phyloP scores from a whole-genome alignment of 208 protist genomes.

The Trypanosoma mega region DNA sequence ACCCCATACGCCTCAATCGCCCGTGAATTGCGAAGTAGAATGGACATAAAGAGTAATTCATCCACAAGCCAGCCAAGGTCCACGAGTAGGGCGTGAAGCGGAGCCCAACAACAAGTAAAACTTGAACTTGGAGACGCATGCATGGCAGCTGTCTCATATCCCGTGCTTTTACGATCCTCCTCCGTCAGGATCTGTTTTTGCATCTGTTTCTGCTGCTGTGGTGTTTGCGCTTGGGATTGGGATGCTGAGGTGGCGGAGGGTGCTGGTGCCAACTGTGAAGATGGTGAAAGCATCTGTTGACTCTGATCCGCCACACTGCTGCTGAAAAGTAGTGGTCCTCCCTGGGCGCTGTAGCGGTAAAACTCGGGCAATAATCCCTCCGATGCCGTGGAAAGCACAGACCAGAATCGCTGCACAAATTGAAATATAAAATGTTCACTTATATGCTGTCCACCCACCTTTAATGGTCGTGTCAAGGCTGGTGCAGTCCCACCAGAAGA shows the following conservation, averaged over 20 bases:
- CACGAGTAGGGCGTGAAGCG: constrained; percentile 55
- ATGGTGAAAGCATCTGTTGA: background rate
- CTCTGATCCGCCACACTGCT: constrained; percentile 5
- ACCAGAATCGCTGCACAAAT: constrained; percentile 65
- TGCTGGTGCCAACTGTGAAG: constrained; percentile 11
- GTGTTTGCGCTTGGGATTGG: no score
- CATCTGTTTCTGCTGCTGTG: no score
- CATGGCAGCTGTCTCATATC: background rate
- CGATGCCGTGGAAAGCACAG: constrained; percentile 42
- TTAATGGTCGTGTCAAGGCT: constrained; percentile 24
- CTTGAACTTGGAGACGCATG: background rate
- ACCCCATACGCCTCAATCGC: constrained; percentile 71
- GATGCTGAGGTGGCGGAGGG: no score
- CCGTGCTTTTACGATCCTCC: background rate
- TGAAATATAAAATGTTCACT: constrained; percentile 65
- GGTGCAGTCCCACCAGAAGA: constrained; percentile 4
- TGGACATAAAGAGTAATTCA: constrained; percentile 77
- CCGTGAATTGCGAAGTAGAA: constrained; percentile 76
- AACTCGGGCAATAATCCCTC: constrained; percentile 44
- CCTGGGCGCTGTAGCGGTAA: constrained; percentile 20
- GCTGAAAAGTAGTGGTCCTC: background rate
- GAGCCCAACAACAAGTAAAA: constrained; percentile 2
- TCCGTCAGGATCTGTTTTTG: background rate
- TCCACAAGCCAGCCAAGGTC: constrained; percentile 86
- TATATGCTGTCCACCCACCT: constrained; percentile 54